Evolutionary conservation across 306 rosid genomes (phyloP), one percentile per base, ranked within the genome.

Genomic region (Hippophae rhamnoides): DNA sequence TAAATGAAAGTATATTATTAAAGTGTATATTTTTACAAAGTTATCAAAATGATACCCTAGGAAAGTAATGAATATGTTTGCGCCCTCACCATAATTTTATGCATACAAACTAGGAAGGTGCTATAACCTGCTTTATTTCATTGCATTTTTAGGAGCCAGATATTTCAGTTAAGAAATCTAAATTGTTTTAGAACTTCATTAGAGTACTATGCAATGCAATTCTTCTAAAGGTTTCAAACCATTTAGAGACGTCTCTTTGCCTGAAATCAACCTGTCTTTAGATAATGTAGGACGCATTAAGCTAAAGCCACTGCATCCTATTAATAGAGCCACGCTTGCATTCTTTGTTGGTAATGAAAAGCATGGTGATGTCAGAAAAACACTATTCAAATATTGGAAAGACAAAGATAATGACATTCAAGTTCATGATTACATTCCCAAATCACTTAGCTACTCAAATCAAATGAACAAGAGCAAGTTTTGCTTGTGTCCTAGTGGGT

Each of bases 401-500:
- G 52, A 63, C 41, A 68, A 68, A n/a, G 62, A 73, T 65, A 31
- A 47, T 7, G 78, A 63, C 31, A 57, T 73, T 50, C 69, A 57
- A 69, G 78, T 73, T 59, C 62, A 73, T 23, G 66, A 63, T 0
- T 73, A 73, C 70, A 70, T 73, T 46, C 70, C 74, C 25, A 47
- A 68, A 13, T 67, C 58, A 47, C 31, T 43, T 52, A 68, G 68
- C 74, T 73, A 73, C 74, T 56, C 68, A 4, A 54, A 63, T 14
- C 31, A 62, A 43, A 73, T 73, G 74, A 51, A 62, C 7, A 46
- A 46, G 3, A 73, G 74, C 56, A 73, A 10, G 74, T 76, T 61
- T 38, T 81, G 83, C 73, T 50, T 77, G 64, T 82, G 80, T 68
- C 87, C 82, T 9, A 82, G 87, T 14, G 82, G 80, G 25, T 72